Percentiles rank a stretch among this genome's conserved stretches.
These are phyloP conservation scores for Heliocybe sulcata DNA, from an alignment of 1,284 basidiomycete genomes.

Conservation along the genomic window DNA sequence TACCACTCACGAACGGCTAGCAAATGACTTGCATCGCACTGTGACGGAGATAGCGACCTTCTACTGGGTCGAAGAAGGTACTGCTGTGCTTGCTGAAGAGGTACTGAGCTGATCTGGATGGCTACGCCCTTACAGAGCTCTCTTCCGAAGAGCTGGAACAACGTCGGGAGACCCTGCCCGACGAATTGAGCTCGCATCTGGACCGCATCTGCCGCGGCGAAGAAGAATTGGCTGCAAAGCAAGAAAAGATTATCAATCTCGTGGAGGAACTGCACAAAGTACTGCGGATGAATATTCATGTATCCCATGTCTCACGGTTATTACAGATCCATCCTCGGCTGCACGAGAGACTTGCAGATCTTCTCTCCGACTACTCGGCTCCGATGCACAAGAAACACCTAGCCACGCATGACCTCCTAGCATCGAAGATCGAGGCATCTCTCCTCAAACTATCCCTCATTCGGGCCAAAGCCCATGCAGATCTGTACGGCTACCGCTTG, in stretches of 20 bases:
- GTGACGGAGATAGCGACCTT: background rate
- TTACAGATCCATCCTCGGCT: constrained; percentile 28
- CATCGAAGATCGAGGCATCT: constrained; percentile 35
- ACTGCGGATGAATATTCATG: background rate
- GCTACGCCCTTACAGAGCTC: background rate
- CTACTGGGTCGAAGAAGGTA: background rate
- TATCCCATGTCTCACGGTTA: background rate
- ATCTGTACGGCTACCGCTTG: constrained; percentile 29
- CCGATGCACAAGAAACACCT: constrained; percentile 17
- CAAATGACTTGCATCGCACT: background rate
- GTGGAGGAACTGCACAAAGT: constrained; percentile 8
- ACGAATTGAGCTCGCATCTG: constrained; percentile 3
- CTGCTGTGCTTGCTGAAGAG: background rate
- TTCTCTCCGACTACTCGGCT: constrained; percentile 21
- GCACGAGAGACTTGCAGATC: constrained; percentile 20
- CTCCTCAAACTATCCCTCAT: constrained; percentile 40
- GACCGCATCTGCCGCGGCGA: background rate
- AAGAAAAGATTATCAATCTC: background rate
- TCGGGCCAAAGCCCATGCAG: constrained; percentile 27
- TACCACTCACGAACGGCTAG: background rate
- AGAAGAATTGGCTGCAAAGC: background rate
- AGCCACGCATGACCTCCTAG: constrained; percentile 29
- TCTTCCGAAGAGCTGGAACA: background rate
- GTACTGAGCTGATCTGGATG: background rate
- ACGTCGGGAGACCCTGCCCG: constrained; percentile 1